A percentile compares a stretch with the other conserved stretches of the same genome.
Conservation (phyloP, 1,284 basidiomycete species). For the Heliocybe sulcata region DNA sequence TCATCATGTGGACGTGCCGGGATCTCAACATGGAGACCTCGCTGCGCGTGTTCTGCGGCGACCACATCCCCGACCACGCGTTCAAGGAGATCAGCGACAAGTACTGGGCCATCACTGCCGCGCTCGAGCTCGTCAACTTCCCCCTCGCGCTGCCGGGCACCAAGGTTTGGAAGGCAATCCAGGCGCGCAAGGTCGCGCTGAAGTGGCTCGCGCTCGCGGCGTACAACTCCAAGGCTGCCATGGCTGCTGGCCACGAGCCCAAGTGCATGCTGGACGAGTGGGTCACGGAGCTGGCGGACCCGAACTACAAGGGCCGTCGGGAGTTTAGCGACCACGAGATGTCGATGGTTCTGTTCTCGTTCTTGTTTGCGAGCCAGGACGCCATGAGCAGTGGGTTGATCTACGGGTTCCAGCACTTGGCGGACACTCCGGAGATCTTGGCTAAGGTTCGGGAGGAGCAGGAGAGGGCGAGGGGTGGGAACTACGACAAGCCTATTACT, state of each 20-base stretch:
- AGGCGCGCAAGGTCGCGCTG: constrained; percentile 88
- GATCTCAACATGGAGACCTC: constrained; percentile 98
- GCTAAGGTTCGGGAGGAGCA: constrained; percentile 92
- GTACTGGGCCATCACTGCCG: constrained; percentile 94
- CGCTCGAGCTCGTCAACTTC: constrained; percentile 98
- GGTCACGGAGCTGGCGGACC: constrained; percentile 72
- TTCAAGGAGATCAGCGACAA: constrained; percentile 82
- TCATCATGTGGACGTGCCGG: constrained; percentile 89
- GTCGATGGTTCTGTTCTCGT: constrained; percentile 93
- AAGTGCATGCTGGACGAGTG: constrained; percentile 93
- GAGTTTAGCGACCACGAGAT: constrained; percentile 96
- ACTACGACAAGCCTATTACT: constrained; percentile 77
- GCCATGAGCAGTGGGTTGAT: constrained; percentile 95
- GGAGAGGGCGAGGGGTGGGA: constrained; percentile 73
- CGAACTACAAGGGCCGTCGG: constrained; percentile 68
- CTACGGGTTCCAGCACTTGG: constrained; percentile 94
- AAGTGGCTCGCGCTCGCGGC: constrained; percentile 82
- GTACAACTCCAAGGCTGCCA: constrained; percentile 73
- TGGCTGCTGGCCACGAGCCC: constrained; percentile 79
- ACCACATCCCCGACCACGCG: constrained; percentile 79
- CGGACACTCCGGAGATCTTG: constrained; percentile 86
- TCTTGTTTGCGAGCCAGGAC: constrained; percentile 97
- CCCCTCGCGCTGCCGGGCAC: constrained; percentile 94
- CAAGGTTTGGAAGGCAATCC: constrained; percentile 92
- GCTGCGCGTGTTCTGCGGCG: constrained; percentile 90